These are phyloP conservation scores for Grosmannia clavigera DNA, from an alignment of 2,329 filamentous ascomycete genomes.

Conservation along the genomic window DNA sequence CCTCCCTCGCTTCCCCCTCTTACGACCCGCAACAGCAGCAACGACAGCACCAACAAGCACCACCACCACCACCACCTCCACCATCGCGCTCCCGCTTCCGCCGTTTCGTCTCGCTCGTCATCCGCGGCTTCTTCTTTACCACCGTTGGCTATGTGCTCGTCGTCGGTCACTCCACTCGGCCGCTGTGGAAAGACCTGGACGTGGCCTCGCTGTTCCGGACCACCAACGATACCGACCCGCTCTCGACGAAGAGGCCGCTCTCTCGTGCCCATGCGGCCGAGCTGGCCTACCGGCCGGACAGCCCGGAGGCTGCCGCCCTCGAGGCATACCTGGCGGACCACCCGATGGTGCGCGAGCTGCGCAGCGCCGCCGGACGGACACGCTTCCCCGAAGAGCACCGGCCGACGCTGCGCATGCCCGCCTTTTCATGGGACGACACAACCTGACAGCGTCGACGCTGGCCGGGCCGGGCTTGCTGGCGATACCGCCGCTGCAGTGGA, in stretches of 20 bases:
- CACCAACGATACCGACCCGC: not conserved
- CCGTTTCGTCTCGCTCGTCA: not conserved
- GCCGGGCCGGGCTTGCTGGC: constrained; percentile 62
- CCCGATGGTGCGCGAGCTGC: constrained; percentile 58
- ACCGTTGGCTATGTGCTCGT: not conserved
- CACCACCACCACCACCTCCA: not conserved
- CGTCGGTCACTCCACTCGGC: not conserved
- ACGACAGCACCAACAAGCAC: not conserved
- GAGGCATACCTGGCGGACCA: constrained; percentile 63
- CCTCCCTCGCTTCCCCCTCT: not conserved
- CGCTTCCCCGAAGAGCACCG: constrained; percentile 58
- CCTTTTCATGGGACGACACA: constrained; percentile 53
- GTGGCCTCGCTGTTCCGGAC: not conserved
- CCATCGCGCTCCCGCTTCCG: not conserved
- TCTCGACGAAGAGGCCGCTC: too few species aligned
- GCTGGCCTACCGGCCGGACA: constrained; percentile 38
- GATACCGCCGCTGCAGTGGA: constrained; percentile 71
- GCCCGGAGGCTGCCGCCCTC: constrained; percentile 44
- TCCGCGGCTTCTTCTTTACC: constrained; percentile 1
- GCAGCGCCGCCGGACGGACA: constrained; percentile 35
- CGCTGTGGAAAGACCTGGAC: not conserved
- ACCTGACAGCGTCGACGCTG: constrained; percentile 71
- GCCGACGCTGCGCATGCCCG: constrained; percentile 78
- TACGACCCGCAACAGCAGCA: not conserved
- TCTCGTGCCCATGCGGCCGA: not conserved